Evolutionary conservation across 2,329 filamentous ascomycete genomes (phyloP).

Genomic region (Aspergillus calidoustus): DNA sequence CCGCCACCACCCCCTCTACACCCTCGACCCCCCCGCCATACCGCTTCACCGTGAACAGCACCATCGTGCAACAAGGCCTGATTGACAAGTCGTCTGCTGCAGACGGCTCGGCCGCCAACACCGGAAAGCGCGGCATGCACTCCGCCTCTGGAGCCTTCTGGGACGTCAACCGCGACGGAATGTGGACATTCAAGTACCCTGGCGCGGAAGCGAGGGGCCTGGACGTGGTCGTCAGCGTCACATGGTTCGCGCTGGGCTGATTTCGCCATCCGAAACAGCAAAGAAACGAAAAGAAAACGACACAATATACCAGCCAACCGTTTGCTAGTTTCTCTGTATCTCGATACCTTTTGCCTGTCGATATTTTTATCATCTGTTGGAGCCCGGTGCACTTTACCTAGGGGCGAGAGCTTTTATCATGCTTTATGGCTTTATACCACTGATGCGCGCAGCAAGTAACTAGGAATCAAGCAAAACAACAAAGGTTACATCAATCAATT

Average conservation of each 20-base stretch:
- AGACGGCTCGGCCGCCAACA: conserved; percentile 62
- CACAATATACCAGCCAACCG: conserved; percentile 2
- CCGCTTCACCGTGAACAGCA: conserved; percentile 98
- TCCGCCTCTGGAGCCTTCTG: conserved; percentile 56
- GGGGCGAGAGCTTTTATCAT: neutral
- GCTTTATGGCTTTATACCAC: conserved; percentile 14
- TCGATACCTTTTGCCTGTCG: neutral
- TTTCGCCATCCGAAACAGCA: neutral
- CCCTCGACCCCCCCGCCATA: conserved; percentile 61
- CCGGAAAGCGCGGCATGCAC: conserved; percentile 76
- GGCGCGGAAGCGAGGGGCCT: conserved; percentile 52
- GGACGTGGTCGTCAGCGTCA: conserved; percentile 55
- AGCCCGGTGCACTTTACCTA: conserved; percentile 1
- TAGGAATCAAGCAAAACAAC: neutral
- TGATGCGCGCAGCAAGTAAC: conserved; percentile 3
- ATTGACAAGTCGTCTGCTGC: conserved; percentile 57
- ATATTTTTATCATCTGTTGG: neutral
- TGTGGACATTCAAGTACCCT: conserved; percentile 58
- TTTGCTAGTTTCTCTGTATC: neutral
- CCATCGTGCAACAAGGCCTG: conserved; percentile 88
- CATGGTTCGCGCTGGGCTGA: conserved; percentile 50
- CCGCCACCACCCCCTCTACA: conserved; percentile 45
- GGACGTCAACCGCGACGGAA: conserved; percentile 57
- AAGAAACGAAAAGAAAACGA: conserved; percentile 6
- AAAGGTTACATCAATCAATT: neutral